A percentile compares a stretch with the other conserved stretches of the same genome.
Evolutionary conservation across 768 basidiomycete genomes (phyloP).

Genomic region (Termitomyces sp.): DNA sequence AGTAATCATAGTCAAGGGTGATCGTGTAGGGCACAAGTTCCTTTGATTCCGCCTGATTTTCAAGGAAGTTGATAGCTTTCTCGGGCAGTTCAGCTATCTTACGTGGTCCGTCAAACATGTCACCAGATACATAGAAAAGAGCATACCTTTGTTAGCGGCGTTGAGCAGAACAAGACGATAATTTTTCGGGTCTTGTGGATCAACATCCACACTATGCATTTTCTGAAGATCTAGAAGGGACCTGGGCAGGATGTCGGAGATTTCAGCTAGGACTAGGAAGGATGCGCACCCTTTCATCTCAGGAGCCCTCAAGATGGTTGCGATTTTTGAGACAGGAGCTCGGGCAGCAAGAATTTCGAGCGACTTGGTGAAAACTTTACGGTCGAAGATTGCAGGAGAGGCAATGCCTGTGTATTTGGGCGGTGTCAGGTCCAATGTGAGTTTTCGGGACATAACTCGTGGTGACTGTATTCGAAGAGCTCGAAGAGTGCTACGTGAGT

Average conservation of each 20-base stretch:
- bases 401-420: constrained; percentile 49
- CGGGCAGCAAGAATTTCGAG: constrained; percentile 67
- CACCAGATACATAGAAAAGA: neutral
- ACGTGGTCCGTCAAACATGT: constrained; percentile 18
- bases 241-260: constrained; percentile 29
- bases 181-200: constrained; percentile 43
- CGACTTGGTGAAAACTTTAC: constrained; percentile 57
- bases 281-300: constrained; percentile 54
- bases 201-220: constrained; percentile 53
- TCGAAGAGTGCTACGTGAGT: neutral
- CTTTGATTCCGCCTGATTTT: constrained; percentile 37
- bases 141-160: constrained; percentile 56
- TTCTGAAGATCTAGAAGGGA: constrained; percentile 66
- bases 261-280: neutral
- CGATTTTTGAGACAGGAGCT: constrained; percentile 53
- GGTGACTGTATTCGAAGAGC: neutral
- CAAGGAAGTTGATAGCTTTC: constrained; percentile 52
- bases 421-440: constrained; percentile 28
- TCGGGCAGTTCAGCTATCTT: constrained; percentile 68
- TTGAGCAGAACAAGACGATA: constrained; percentile 66
- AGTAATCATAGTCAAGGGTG: constrained; percentile 78
- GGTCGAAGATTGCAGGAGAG: constrained; percentile 49
- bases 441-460: constrained; percentile 31
- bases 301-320: constrained; percentile 50
- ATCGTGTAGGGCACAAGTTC: constrained; percentile 59